Percentiles rank a stretch among this genome's conserved stretches.
Evolutionary conservation across 257 asterid species (phyloP).

Genomic region (Rhazya stricta): DNA sequence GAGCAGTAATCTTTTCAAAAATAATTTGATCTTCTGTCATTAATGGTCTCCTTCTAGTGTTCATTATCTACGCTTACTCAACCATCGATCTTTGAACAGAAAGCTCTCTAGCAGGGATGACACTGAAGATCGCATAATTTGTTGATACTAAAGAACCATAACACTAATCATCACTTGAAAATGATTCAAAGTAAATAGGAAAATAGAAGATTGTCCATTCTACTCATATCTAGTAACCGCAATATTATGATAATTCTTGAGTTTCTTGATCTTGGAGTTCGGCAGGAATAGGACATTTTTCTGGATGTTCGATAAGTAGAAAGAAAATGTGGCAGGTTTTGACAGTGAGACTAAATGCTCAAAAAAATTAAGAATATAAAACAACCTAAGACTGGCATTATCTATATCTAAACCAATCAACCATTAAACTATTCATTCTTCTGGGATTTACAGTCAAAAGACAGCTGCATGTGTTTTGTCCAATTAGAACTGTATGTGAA

Average conservation of each 20-base stretch:
- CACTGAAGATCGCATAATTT: not conserved
- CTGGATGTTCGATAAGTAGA: constrained; percentile 29
- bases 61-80: not conserved
- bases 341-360: constrained; percentile 19
- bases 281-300: constrained; percentile 12
- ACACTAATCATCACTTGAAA: not conserved
- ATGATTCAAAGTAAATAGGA: not conserved
- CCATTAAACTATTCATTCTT: constrained; percentile 16
- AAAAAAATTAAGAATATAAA: constrained; percentile 18
- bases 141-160: not conserved
- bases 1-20: not conserved
- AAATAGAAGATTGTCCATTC: not conserved
- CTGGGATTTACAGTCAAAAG: constrained; percentile 26
- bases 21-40: not conserved
- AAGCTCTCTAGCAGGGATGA: not conserved
- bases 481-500: not conserved
- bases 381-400: constrained; percentile 20
- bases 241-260: constrained; percentile 29
- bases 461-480: constrained; percentile 37
- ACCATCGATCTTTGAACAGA: not conserved
- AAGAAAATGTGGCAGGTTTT: constrained; percentile 26
- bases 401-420: constrained; percentile 22
- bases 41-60: not conserved
- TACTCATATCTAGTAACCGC: constrained; percentile 33
- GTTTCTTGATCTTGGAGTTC: not conserved